A percentile compares a stretch with the other conserved stretches of the same genome.
These are phyloP conservation scores for Berberis thunbergii DNA, from an alignment of 164 flowering plant species.

Conservation along the genomic window DNA sequence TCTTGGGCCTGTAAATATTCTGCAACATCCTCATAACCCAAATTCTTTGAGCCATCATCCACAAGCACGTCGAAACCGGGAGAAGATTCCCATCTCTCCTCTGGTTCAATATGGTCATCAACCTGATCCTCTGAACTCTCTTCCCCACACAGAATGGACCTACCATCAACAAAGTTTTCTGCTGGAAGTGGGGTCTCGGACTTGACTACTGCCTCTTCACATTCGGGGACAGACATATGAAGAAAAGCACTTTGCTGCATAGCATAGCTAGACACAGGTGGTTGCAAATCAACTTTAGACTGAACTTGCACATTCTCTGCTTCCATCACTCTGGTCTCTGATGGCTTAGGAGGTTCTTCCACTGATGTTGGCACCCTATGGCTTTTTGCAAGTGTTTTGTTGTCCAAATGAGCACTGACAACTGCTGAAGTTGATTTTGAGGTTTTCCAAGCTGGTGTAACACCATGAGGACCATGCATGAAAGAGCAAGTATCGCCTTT, in stretches of 20 bases:
- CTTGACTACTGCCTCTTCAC: constrained; percentile 22
- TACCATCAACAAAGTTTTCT: constrained; percentile 14
- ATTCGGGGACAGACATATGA: constrained; percentile 14
- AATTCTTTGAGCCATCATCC: constrained; percentile 34
- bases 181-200: constrained; percentile 19
- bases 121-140: constrained; percentile 32
- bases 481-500: constrained; percentile 65
- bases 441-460: constrained; percentile 13
- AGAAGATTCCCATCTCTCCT: constrained; percentile 62
- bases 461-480: constrained; percentile 36
- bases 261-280: constrained; percentile 6
- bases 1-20: constrained; percentile 27
- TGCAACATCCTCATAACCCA: constrained; percentile 30
- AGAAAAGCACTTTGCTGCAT: constrained; percentile 19
- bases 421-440: constrained; percentile 16
- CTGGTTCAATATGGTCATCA: constrained; percentile 31
- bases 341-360: constrained; percentile 13
- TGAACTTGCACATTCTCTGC: constrained; percentile 9
- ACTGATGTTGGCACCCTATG: constrained; percentile 9
- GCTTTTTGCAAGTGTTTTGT: constrained; percentile 19
- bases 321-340: constrained; percentile 9
- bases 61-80: constrained; percentile 82
- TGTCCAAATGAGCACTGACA: constrained; percentile 18
- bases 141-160: constrained; percentile 14
- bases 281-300: constrained; percentile 12